phyloP scores from a whole-genome alignment of 768 basidiomycete genomes.

The Mycena belliarum region DNA sequence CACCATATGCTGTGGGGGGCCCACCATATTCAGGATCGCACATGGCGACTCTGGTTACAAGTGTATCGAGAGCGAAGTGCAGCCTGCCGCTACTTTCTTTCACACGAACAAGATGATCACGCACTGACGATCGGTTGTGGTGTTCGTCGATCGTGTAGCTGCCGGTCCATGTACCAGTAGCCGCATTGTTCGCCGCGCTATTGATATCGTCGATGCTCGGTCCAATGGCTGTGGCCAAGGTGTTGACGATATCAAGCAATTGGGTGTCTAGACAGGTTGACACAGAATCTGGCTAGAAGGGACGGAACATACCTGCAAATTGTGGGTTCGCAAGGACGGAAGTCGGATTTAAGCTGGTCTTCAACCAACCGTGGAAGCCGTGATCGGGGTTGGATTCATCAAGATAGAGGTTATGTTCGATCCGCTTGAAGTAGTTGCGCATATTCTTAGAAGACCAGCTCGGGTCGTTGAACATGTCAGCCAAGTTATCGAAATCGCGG shows the following conservation, averaged over 20 bases:
- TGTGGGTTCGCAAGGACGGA: slow-evolving; percentile 23
- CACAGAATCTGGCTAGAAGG: too few species aligned
- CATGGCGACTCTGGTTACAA: slow-evolving; percentile 28
- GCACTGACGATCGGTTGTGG: slow-evolving; percentile 30
- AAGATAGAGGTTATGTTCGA: slow-evolving; percentile 29
- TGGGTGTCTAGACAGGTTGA: slow-evolving; percentile 25
- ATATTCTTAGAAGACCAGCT: slow-evolving; percentile 32
- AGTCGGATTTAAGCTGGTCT: slow-evolving; percentile 28
- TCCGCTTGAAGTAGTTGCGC: slow-evolving; percentile 31
- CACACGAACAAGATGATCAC: slow-evolving; percentile 24
- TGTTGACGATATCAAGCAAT: slow-evolving; percentile 22
- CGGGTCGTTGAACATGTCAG: slow-evolving; percentile 27
- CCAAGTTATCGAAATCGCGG: slow-evolving; percentile 30
- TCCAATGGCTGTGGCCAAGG: slow-evolving; percentile 19
- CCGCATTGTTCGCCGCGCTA: slow-evolving; percentile 20
- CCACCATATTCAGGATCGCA: slow-evolving; percentile 18
- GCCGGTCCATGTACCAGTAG: slow-evolving; percentile 22
- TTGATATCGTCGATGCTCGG: slow-evolving; percentile 29
- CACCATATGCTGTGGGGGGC: slow-evolving; percentile 25
- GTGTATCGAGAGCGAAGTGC: slow-evolving; percentile 26
- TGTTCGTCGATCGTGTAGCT: slow-evolving; percentile 28
- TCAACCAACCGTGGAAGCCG: slow-evolving; percentile 33
- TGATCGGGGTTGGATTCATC: slow-evolving; percentile 25
- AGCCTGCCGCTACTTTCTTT: slow-evolving; percentile 19
- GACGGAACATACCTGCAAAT: slow-evolving; percentile 24